phyloP scores from a whole-genome alignment of 2,329 filamentous ascomycete genomes.

The Furcasterigmium sp. region DNA sequence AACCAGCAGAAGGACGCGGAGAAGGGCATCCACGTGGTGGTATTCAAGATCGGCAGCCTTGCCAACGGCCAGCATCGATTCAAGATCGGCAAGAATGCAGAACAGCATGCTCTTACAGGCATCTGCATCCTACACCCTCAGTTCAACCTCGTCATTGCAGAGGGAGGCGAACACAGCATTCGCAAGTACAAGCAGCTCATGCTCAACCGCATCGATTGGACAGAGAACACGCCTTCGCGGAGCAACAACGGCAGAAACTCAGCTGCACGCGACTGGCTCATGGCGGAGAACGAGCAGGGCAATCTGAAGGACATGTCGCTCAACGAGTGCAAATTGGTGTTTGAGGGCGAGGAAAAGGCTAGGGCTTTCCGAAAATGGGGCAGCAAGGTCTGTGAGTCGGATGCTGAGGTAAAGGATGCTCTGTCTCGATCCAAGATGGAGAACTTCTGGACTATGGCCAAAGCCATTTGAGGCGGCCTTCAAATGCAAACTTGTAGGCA shows the following conservation, averaged over 20 bases:
- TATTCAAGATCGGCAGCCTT: slow-evolving; percentile 86
- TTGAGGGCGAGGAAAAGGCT: slow-evolving; percentile 82
- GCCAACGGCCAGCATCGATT: slow-evolving; percentile 90
- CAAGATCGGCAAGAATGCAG: slow-evolving; percentile 87
- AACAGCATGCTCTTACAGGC: slow-evolving; percentile 81
- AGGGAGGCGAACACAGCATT: slow-evolving; percentile 81
- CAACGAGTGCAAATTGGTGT: slow-evolving; percentile 81
- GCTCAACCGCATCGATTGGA: slow-evolving; percentile 92
- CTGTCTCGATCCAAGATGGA: slow-evolving; percentile 83
- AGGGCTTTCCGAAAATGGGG: slow-evolving; percentile 83
- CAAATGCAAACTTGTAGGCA: no score
- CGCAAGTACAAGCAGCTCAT: slow-evolving; percentile 87
- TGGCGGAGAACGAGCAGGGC: slow-evolving; percentile 72
- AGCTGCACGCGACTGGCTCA: slow-evolving; percentile 68
- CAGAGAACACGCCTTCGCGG: slow-evolving; percentile 72
- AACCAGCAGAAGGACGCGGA: slow-evolving; percentile 87
- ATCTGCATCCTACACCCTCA: slow-evolving; percentile 89
- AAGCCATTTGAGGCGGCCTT: slow-evolving; percentile 37
- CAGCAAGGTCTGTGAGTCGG: slow-evolving; percentile 87
- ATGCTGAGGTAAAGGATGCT: slow-evolving; percentile 78
- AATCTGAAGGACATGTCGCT: slow-evolving; percentile 73
- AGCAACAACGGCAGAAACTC: slow-evolving; percentile 56
- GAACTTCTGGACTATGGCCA: slow-evolving; percentile 89
- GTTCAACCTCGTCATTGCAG: slow-evolving; percentile 84
- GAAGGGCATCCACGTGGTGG: slow-evolving; percentile 78